Conservation (phyloP, 257 asterid genomes). For the Pogostemon cablin region DNA sequence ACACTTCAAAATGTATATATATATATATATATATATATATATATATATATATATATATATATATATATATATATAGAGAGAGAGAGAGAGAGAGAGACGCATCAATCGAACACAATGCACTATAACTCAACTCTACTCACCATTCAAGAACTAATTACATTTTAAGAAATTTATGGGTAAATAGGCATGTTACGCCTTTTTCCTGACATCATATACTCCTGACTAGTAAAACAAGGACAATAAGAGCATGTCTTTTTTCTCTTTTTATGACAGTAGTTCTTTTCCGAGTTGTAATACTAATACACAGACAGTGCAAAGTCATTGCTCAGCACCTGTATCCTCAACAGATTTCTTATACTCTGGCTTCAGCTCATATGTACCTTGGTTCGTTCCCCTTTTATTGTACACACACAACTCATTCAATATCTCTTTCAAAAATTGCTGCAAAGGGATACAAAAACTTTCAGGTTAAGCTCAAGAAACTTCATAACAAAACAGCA, state of each 20-base stretch:
- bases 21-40: too few species aligned
- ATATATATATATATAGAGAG: too few species aligned
- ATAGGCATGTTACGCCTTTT: too few species aligned
- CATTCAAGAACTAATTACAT: too few species aligned
- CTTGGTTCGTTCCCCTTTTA: slow-evolving; percentile 91
- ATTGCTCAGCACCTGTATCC: slow-evolving; percentile 74
- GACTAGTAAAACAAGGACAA: too few species aligned
- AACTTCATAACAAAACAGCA: not conserved
- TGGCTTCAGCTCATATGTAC: slow-evolving; percentile 91
- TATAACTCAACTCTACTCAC: too few species aligned
- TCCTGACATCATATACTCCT: too few species aligned
- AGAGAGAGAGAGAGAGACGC: too few species aligned
- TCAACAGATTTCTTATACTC: slow-evolving; percentile 88
- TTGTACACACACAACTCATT: slow-evolving; percentile 87
- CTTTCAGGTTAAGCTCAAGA: not conserved
- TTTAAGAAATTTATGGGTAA: too few species aligned
- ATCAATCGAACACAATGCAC: too few species aligned
- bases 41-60: too few species aligned
- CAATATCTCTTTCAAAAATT: slow-evolving; percentile 86
- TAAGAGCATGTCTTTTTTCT: not conserved
- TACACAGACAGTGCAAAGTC: slow-evolving; percentile 36
- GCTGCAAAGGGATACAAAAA: slow-evolving; percentile 53
- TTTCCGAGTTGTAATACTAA: slow-evolving; percentile 23
- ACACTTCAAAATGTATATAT: too few species aligned
- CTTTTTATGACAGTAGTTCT: not conserved